phyloP scores from a whole-genome alignment of 2,329 filamentous ascomycete genomes.

The Stagonosporopsis tanaceti region DNA sequence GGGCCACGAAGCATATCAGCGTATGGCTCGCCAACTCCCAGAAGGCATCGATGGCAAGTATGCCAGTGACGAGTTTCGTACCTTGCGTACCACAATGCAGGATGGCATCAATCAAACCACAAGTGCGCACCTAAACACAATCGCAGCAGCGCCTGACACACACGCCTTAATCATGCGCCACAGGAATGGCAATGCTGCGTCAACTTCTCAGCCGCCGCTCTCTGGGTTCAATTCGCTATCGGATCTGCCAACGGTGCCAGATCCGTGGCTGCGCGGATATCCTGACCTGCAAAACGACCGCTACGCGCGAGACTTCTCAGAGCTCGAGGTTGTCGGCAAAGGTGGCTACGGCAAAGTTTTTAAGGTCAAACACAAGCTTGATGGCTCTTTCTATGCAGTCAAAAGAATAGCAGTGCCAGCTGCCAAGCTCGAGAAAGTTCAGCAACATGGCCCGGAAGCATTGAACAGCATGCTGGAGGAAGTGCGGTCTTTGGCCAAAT shows the following conservation, averaged over 20 bases:
- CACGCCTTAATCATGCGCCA: constrained; percentile 35
- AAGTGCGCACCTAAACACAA: constrained; percentile 33
- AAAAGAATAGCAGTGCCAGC: constrained; percentile 70
- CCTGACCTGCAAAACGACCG: constrained; percentile 43
- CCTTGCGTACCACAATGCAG: constrained; percentile 44
- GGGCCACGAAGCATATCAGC: constrained; percentile 50
- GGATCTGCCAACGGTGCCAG: constrained; percentile 25
- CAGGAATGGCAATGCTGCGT: constrained; percentile 10
- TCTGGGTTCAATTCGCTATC: constrained; percentile 23
- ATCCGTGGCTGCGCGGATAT: constrained; percentile 36
- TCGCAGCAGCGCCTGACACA: constrained; percentile 32
- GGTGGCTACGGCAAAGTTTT: constrained; percentile 73
- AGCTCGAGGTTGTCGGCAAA: constrained; percentile 64
- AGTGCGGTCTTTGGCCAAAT: constrained; percentile 66
- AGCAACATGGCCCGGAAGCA: constrained; percentile 60
- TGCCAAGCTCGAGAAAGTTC: constrained; percentile 60
- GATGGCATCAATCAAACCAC: constrained; percentile 49
- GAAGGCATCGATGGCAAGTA: constrained; percentile 49
- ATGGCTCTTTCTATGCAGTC: constrained; percentile 69
- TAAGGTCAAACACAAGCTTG: constrained; percentile 67
- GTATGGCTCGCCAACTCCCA: constrained; percentile 49
- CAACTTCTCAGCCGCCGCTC: constrained; percentile 23
- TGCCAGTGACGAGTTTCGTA: constrained; percentile 50
- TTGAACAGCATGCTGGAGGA: constrained; percentile 67
- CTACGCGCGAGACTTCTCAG: constrained; percentile 44